These are phyloP conservation scores for Leishmania gerbilli DNA, from an alignment of 208 protist species.

Conservation along the genomic window DNA sequence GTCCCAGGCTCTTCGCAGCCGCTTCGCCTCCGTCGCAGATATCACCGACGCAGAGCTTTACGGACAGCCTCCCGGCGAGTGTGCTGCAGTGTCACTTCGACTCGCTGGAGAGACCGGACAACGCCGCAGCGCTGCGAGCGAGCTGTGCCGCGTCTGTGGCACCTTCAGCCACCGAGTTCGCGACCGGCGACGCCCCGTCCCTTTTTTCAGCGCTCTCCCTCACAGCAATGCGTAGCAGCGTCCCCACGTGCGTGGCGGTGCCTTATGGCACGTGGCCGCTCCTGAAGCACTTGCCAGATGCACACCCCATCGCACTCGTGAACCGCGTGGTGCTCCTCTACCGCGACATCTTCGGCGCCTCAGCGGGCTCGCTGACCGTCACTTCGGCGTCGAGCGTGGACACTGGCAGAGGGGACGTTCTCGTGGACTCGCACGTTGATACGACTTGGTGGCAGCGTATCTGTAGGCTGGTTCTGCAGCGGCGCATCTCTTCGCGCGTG, in stretches of 20 bases:
- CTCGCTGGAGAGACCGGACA: not conserved
- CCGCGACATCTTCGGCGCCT: constrained; percentile 9
- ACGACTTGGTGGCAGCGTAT: constrained; percentile 34
- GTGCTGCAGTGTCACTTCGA: constrained; percentile 4
- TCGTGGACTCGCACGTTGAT: not conserved
- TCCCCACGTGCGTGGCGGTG: not conserved
- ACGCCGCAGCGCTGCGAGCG: not conserved
- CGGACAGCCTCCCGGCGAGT: not conserved
- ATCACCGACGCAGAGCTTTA: constrained; percentile 9
- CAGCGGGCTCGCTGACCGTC: not conserved
- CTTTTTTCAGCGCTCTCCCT: constrained; percentile 16
- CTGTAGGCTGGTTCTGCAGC: constrained; percentile 42
- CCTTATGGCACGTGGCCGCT: constrained; percentile 30
- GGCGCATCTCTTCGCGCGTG: constrained; percentile 34
- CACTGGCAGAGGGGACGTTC: not conserved
- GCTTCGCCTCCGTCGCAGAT: not conserved
- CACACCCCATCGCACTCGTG: constrained; percentile 30
- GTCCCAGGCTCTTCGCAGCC: not conserved
- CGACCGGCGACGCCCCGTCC: constrained; percentile 3
- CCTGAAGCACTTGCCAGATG: constrained; percentile 14
- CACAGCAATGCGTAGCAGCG: constrained; percentile 3
- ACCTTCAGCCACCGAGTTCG: constrained; percentile 3
- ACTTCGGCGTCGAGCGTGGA: not conserved
- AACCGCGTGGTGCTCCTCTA: constrained; percentile 31
- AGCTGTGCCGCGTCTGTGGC: too few species aligned